Base-by-base conservation (phyloP, 257 asterid genomes). In the Fraxinus cuspidata region DNA sequence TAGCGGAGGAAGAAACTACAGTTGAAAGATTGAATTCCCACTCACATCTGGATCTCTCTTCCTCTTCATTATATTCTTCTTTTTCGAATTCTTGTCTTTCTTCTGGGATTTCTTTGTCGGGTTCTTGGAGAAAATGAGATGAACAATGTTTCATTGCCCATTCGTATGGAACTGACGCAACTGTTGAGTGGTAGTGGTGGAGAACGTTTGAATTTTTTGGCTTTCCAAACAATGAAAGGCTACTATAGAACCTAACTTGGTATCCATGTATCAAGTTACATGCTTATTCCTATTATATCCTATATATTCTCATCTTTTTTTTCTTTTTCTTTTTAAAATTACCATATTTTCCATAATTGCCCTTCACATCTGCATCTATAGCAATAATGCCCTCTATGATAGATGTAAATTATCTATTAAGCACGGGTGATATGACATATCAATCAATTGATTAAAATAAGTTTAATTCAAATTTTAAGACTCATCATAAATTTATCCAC, bases 11-110 rank as follows among this genome's bases (percentile, higher is more conserved):
- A 42, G 94, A 87, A 70, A 94, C 80, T 0, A 90, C 80, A 75
- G 94, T 79, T 83, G 95, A 80, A 81, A 92, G 94, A 58, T 25
- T 82, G 87, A 94, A 91, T 72, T 91, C 92, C 98, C 98, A 94
- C 6, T 91, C 94, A 88, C 84, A 85, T 49, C 85, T 72, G 66
- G 96, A 49, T 44, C 68, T 77, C n/a, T 85, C 86, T 70, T 67
- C 86, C 2, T 77, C 76, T 32, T 12, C 21, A 27, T 31, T 16
- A 29, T 69, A 63, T 80, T 29, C 58, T 70, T 32, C 60, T 67
- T 71, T 44, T 79, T 65, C 80, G 65, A 25, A 74, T 44, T 6
- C 76, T 70, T 60, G 78, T 73, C 44, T 71, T 51, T 77, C 44
- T 37, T 78, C 77, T 72, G 77, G 51, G 69, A 42, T 15, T 60